Conservation (phyloP, 2,329 filamentous ascomycete species). For the Exophiala calicioides region DNA sequence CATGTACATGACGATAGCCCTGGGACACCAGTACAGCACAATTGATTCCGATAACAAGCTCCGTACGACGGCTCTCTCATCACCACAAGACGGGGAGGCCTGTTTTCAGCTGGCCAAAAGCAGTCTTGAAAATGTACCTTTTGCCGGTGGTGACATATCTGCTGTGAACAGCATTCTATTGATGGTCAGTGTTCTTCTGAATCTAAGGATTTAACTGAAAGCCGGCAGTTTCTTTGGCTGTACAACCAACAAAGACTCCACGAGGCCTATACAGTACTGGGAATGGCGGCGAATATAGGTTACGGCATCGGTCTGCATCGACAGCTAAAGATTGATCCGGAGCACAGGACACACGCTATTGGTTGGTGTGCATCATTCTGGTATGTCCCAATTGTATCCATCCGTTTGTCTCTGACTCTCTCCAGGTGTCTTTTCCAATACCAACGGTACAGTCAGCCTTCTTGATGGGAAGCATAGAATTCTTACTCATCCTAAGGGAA, state of each 20-base stretch:
- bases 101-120: conserved; percentile 17
- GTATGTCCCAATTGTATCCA: too few species aligned
- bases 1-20: conserved; percentile 20
- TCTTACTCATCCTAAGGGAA: conserved; percentile 9
- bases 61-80: conserved; percentile 4
- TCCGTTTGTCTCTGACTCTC: too few species aligned
- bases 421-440: too few species aligned
- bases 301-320: conserved; percentile 21
- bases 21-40: conserved; percentile 17
- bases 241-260: conserved; percentile 18
- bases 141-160: conserved; percentile 18
- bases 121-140: conserved; percentile 13
- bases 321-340: conserved; percentile 5
- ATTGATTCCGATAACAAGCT: conserved; percentile 12
- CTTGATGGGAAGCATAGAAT: too few species aligned
- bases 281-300: conserved; percentile 9
- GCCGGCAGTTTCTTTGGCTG: conserved; percentile 20
- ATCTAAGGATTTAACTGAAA: too few species aligned
- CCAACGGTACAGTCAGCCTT: too few species aligned
- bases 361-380: conserved; percentile 13
- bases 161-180: conserved; percentile 17
- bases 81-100: conserved; percentile 9
- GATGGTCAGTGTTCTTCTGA: too few species aligned
- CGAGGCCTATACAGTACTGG: conserved; percentile 19
- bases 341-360: conserved; percentile 3